These are phyloP conservation scores for Monosporozyma aerobia DNA, from an alignment of 805 yeast species.

Conservation along the genomic window DNA sequence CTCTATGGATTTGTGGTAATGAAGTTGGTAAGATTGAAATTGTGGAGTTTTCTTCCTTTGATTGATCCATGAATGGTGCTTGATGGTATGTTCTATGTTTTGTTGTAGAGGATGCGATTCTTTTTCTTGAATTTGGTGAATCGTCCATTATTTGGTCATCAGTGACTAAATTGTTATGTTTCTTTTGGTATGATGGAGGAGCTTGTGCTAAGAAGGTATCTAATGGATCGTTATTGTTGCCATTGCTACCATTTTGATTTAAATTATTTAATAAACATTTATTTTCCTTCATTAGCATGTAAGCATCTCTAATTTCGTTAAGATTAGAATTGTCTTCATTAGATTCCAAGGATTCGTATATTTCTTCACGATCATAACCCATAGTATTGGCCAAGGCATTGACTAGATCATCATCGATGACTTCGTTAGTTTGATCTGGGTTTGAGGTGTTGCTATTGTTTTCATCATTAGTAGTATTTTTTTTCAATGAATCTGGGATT, in stretches of 20 bases:
- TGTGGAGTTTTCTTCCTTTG: constrained; percentile 45
- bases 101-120: constrained; percentile 9
- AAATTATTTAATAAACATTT: constrained; percentile 58
- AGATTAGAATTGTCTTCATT: constrained; percentile 40
- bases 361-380: constrained; percentile 85
- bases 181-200: constrained; percentile 42
- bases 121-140: constrained; percentile 6
- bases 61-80: constrained; percentile 24
- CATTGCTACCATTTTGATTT: constrained; percentile 30
- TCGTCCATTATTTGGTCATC: constrained; percentile 2
- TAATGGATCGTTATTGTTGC: constrained; percentile 33
- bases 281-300: constrained; percentile 73
- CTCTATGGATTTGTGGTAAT: constrained; percentile 87
- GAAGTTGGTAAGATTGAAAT: constrained; percentile 92
- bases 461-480: constrained; percentile 3
- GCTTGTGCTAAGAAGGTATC: constrained; percentile 53
- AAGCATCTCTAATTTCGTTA: constrained; percentile 81
- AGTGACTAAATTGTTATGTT: constrained; percentile 5
- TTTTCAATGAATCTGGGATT: constrained; percentile 36
- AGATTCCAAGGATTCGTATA: constrained; percentile 54
- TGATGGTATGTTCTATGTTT: constrained; percentile 30
- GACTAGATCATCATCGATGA: constrained; percentile 68
- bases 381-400: constrained; percentile 66
- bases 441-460: background rate
- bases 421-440: constrained; percentile 17